These are phyloP conservation scores for Royoungia palumana DNA, from an alignment of 768 basidiomycete genomes.

Conservation along the genomic window DNA sequence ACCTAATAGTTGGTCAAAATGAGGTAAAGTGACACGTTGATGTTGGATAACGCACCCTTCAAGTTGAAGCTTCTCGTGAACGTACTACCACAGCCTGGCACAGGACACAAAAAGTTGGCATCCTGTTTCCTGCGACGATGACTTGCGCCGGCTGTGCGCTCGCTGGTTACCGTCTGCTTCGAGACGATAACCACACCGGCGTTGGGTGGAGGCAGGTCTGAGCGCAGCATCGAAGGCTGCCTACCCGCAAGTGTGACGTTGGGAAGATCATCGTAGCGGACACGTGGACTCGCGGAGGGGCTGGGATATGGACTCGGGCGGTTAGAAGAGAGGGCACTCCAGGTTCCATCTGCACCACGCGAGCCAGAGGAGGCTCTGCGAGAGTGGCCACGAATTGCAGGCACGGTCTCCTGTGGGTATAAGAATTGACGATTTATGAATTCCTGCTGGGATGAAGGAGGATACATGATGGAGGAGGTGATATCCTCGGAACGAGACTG, in stretches of 20 bases:
- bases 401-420: slow-evolving; percentile 37
- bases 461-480: slow-evolving; percentile 28
- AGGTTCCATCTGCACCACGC: slow-evolving; percentile 27
- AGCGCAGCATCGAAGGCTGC: slow-evolving; percentile 22
- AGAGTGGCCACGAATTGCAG: slow-evolving; percentile 39
- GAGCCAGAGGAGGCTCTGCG: slow-evolving; percentile 44
- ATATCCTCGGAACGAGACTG: slow-evolving; percentile 65
- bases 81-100: slow-evolving; percentile 80
- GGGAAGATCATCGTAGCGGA: slow-evolving; percentile 50
- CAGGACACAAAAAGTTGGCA: slow-evolving; percentile 80
- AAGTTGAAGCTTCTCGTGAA: slow-evolving; percentile 93
- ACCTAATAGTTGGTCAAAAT: slow-evolving; percentile 41
- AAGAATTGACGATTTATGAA: slow-evolving; percentile 44
- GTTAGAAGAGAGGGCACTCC: slow-evolving; percentile 35
- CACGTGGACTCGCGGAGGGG: slow-evolving; percentile 62
- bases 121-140: slow-evolving; percentile 84
- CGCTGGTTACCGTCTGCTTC: slow-evolving; percentile 87
- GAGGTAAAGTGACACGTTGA: slow-evolving; percentile 9
- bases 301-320: slow-evolving; percentile 65
- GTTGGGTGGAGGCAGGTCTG: slow-evolving; percentile 12
- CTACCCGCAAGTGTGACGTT: slow-evolving; percentile 25
- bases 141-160: slow-evolving; percentile 84
- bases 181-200: slow-evolving; percentile 33
- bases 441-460: slow-evolving; percentile 39
- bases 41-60: slow-evolving; percentile 54